phyloP scores from a whole-genome alignment of 225 moss, liverwort and hornwort genomes.

The Sphagnum tenellum region DNA sequence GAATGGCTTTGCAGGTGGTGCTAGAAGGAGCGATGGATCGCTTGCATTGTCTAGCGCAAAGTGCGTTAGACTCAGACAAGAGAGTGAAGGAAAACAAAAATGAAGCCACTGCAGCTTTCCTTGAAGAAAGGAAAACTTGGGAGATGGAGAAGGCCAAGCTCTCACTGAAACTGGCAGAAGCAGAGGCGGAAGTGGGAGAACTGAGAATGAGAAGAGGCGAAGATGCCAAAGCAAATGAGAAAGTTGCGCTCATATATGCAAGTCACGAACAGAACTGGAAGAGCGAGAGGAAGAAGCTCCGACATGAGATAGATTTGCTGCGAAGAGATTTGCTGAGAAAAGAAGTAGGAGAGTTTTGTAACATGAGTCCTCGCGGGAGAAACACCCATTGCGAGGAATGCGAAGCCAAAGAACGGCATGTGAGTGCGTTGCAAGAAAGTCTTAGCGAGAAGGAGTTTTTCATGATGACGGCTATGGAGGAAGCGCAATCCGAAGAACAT shows the following conservation, averaged over 20 bases:
- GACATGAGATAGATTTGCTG: slow-evolving; percentile 21
- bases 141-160: slow-evolving; percentile 16
- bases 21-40: slow-evolving; percentile 29
- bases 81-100: slow-evolving; percentile 7
- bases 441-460: slow-evolving; percentile 19
- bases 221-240: slow-evolving; percentile 36
- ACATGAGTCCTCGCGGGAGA: slow-evolving; percentile 1
- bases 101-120: slow-evolving; percentile 4
- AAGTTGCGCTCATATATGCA: slow-evolving; percentile 35
- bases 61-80: slow-evolving; percentile 18
- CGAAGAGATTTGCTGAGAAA: slow-evolving; percentile 15
- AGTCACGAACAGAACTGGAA: slow-evolving; percentile 28
- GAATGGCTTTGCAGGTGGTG: slow-evolving; percentile 18
- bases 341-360: slow-evolving; percentile 15
- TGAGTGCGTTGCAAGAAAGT: slow-evolving; percentile 16
- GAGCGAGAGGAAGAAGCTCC: slow-evolving; percentile 29
- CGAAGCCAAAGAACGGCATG: slow-evolving; percentile 14
- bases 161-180: slow-evolving; percentile 8
- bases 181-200: slow-evolving; percentile 16
- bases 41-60: slow-evolving; percentile 21
- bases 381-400: slow-evolving; percentile 15
- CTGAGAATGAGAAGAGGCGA: slow-evolving; percentile 17
- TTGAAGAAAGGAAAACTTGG: slow-evolving; percentile 12
- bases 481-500: slow-evolving; percentile 17
- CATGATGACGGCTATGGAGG: slow-evolving; percentile 19